A percentile compares a stretch with the other conserved stretches of the same genome.
Conservation (phyloP, 2,329 filamentous ascomycete genomes). For the Aspergillus fijiensis region DNA sequence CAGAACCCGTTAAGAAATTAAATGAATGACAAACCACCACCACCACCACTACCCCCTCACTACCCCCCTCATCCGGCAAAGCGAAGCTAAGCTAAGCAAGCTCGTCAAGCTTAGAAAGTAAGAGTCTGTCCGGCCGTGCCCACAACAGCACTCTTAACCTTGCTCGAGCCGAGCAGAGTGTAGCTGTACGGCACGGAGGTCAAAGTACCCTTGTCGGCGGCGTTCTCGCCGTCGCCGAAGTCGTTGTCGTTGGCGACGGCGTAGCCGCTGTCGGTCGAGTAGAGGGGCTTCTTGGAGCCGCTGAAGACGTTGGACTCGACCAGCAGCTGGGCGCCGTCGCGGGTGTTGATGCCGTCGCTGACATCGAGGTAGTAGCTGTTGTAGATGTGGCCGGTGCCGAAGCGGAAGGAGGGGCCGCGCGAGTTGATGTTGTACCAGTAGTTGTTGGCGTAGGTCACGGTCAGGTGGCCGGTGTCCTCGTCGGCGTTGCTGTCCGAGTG, state of each 20-base stretch:
- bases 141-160: conserved; percentile 48
- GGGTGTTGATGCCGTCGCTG: conserved; percentile 57
- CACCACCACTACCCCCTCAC: no score
- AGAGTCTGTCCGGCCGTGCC: conserved; percentile 38
- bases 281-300: conserved; percentile 46
- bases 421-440: conserved; percentile 65
- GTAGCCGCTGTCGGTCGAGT: conserved; percentile 49
- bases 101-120: conserved; percentile 25
- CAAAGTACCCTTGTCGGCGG: conserved; percentile 53
- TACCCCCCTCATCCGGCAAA: no score
- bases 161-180: conserved; percentile 50
- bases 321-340: conserved; percentile 58
- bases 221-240: conserved; percentile 50
- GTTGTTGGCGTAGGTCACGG: conserved; percentile 67
- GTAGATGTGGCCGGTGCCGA: conserved; percentile 64
- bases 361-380: conserved; percentile 52
- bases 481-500: conserved; percentile 59
- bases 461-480: conserved; percentile 62
- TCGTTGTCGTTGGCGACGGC: conserved; percentile 48
- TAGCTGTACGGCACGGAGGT: conserved; percentile 56
- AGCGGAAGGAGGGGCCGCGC: conserved; percentile 62
- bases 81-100: no score
- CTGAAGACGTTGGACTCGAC: conserved; percentile 57
- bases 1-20: no score
- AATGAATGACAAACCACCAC: no score